phyloP scores from a whole-genome alignment of 345 rosid genomes.

The Aquilaria sinensis region DNA sequence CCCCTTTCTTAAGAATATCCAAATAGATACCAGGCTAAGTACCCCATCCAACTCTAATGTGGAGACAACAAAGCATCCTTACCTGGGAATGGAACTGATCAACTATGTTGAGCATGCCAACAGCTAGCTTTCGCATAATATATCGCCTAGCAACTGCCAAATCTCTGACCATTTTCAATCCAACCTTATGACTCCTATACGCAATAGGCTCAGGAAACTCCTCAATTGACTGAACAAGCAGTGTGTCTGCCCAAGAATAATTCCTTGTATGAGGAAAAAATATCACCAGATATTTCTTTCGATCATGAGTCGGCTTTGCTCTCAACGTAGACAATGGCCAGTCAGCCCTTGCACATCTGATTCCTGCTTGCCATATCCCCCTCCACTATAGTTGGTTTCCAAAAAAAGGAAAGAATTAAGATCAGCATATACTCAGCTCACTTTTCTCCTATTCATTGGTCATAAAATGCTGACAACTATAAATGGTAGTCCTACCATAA shows the following conservation, averaged over 20 bases:
- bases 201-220: slow-evolving; percentile 92
- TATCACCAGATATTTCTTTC: slow-evolving; percentile 85
- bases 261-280: slow-evolving; percentile 92
- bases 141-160: slow-evolving; percentile 68
- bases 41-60: not conserved
- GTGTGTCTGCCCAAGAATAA: slow-evolving; percentile 98
- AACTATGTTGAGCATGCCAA: slow-evolving; percentile 80
- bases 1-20: not conserved
- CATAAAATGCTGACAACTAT: too few relatives aligned
- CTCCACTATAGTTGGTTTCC: slow-evolving; percentile 65
- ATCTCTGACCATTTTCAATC: slow-evolving; percentile 83
- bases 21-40: too few relatives aligned
- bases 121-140: slow-evolving; percentile 78
- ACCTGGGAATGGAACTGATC: slow-evolving; percentile 88
- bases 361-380: slow-evolving; percentile 98
- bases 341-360: slow-evolving; percentile 88
- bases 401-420: slow-evolving; percentile 14
- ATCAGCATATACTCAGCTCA: slow-evolving; percentile 12
- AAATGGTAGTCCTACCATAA: not conserved
- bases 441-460: slow-evolving; percentile 1
- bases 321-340: slow-evolving; percentile 89
- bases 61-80: slow-evolving; percentile 7
- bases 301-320: slow-evolving; percentile 94
- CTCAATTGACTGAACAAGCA: slow-evolving; percentile 62
- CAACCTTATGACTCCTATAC: slow-evolving; percentile 65